Evolutionary conservation across 352 stramenopile species (phyloP).

Genomic region (Phytophthora aleatoria): DNA sequence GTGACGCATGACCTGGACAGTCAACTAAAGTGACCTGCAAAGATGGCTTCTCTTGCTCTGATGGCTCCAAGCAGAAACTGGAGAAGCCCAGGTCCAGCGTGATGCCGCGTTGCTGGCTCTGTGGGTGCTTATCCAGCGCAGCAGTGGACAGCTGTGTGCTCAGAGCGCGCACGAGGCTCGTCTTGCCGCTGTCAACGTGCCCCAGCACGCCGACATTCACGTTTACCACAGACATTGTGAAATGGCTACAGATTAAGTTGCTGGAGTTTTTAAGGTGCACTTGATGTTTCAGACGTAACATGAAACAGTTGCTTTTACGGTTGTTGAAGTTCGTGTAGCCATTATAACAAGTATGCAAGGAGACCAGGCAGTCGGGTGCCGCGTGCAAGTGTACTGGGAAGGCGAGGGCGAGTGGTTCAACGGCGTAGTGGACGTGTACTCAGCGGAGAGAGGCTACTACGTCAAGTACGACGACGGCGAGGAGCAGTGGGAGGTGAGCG

Average conservation of each 20-base stretch:
- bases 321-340: constrained; percentile 27
- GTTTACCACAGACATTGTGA: constrained; percentile 60
- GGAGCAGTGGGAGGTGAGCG: constrained; percentile 69
- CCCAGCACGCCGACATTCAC: constrained; percentile 99
- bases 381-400: constrained; percentile 75
- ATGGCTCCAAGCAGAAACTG: constrained; percentile 85
- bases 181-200: constrained; percentile 99
- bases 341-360: constrained; percentile 9
- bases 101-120: constrained; percentile 96
- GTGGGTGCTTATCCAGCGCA: constrained; percentile 97
- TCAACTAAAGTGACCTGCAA: constrained; percentile 96
- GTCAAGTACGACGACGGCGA: constrained; percentile 80
- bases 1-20: constrained; percentile 96
- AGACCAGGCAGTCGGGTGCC: constrained; percentile 40
- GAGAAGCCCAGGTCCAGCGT: constrained; percentile 99
- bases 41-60: constrained; percentile 18
- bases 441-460: constrained; percentile 48
- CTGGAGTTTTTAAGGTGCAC: neutral
- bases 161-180: constrained; percentile 94
- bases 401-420: constrained; percentile 71
- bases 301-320: neutral
- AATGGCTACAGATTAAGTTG: neutral
- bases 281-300: neutral
- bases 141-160: constrained; percentile 98
- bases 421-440: constrained; percentile 47